Base-by-base conservation (phyloP, 345 rosid species). In the Eucalyptus fibrosa region DNA sequence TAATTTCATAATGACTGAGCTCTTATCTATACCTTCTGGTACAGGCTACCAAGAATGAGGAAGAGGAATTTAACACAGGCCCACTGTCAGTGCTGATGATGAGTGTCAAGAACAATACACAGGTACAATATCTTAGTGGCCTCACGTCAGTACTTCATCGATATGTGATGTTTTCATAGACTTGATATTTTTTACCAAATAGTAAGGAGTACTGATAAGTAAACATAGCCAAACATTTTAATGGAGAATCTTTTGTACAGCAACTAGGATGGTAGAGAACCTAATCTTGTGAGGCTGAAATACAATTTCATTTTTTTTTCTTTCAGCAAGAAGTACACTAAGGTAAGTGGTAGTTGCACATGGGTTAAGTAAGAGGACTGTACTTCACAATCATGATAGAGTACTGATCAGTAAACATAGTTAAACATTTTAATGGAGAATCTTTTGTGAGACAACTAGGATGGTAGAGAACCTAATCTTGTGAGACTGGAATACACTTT, bases 41-140 rank as follows among this genome's bases (percentile, higher is more conserved):
- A 40, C 92, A 92, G 94, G 92, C 60, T 88, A 91, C 88, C 56
- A 96, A 97, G 95, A 98, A 88, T 3, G 98, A 98, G 92, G 99
- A 98, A 89, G 99, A 98, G 92, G 99, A 98, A 44, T 97, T 98
- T 91, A 98, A 94, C 94, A 98, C 99, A 0, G 99, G 99, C 50
- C 99, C 99, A 1, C 96, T 98, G 42, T 98, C 99, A 13, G 99
- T 98, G 81, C 92, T 97, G 82, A 97, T 97, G 99, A 96, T 98
- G 99, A 98, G 99, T 87, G 99, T 96, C 9, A 96, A 95, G 91
- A 98, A 96, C 83, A 98, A 98, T 93, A 98, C 99, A 53, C 99
- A 98, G 96, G 99, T 97, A 93, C 44, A 28, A 37, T 88, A 49
- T 55, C 87, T 88, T 40, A 21, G 16, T 77, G 85, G 16, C 85